Base-by-base conservation (phyloP, 805 yeast genomes). In the Candida adriatica region DNA sequence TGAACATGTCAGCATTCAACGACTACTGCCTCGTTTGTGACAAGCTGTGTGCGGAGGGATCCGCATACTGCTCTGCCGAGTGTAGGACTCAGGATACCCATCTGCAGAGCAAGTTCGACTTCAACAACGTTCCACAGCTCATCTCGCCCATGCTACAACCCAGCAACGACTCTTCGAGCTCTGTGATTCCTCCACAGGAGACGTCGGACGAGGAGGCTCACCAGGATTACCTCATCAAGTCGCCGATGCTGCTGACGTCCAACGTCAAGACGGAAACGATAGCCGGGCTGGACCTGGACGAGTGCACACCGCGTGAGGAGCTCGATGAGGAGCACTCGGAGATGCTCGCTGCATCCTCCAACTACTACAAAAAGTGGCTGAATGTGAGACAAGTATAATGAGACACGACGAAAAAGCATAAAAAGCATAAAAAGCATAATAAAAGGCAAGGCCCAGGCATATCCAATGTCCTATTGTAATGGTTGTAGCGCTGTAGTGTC, bases 1-100 rank as follows among this genome's bases (percentile, higher is more conserved):
- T n/a, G n/a, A 17, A 13, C 18, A 49, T 49, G 53, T 42, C 58
- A 30, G 66, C 74, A 41, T 55, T 61, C 41, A 69, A 66, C 48
- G 79, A 73, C 49, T 73, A 57, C 54, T 73, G 80, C 59, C 61
- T 70, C 29, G 75, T 69, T 35, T 73, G 80, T 54, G 78, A 73
- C 45, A 67, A 64, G 45, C 61, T 63, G 39, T 68, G 73, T 49
- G 44, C 63, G 8, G 48, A 53, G 9, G 62, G 61, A 17, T 44
- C 62, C 9, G 64, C 64, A 34, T 68, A 68, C 57, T 68, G 74
- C 55, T 66, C 72, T 6, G 67, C 64, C 24, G 46, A 46, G 28
- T 68, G 74, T 48, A 57, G 60, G 34, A 37, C 39, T 17, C 33
- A 39, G 19, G 66, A 61, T 31, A 39, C 38, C 13, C 43, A 41